phyloP scores from a whole-genome alignment of 176 grass and related monocot species.

The Oryza meyeriana region DNA sequence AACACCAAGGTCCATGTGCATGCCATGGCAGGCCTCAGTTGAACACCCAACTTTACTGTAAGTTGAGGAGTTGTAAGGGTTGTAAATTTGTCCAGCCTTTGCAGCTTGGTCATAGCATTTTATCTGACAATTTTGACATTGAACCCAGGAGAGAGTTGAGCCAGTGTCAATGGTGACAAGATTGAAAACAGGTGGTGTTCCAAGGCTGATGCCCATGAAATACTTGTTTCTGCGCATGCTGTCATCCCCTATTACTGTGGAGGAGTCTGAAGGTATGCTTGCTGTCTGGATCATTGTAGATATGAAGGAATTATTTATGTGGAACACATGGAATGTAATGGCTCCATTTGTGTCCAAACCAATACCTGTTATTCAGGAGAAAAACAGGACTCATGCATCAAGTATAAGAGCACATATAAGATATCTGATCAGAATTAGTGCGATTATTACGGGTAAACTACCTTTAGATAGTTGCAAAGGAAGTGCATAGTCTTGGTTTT shows the following conservation, averaged over 20 bases:
- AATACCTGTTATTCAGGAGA: neutral
- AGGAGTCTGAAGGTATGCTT: conserved; percentile 11
- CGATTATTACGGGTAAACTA: neutral
- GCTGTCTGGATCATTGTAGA: neutral
- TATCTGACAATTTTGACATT: neutral
- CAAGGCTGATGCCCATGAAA: conserved; percentile 36
- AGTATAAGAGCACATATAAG: neutral
- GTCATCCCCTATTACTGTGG: conserved; percentile 3
- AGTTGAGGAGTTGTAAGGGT: conserved; percentile 16
- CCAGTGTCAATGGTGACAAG: conserved; percentile 46
- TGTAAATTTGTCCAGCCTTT: neutral
- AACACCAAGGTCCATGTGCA: neutral
- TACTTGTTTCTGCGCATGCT: conserved; percentile 22
- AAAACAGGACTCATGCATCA: neutral
- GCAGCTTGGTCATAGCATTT: neutral
- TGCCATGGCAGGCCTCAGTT: neutral
- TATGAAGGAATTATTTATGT: conserved; percentile 23
- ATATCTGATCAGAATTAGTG: neutral
- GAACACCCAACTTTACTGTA: conserved; percentile 11
- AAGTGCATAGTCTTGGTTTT: too few species aligned
- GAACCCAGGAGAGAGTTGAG: conserved; percentile 41
- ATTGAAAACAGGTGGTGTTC: conserved; percentile 31
- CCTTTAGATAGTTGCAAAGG: neutral
- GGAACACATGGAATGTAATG: conserved; percentile 41
- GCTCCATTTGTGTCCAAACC: neutral